phyloP scores from a whole-genome alignment of 345 rosid species.

The Murraya paniculata region DNA sequence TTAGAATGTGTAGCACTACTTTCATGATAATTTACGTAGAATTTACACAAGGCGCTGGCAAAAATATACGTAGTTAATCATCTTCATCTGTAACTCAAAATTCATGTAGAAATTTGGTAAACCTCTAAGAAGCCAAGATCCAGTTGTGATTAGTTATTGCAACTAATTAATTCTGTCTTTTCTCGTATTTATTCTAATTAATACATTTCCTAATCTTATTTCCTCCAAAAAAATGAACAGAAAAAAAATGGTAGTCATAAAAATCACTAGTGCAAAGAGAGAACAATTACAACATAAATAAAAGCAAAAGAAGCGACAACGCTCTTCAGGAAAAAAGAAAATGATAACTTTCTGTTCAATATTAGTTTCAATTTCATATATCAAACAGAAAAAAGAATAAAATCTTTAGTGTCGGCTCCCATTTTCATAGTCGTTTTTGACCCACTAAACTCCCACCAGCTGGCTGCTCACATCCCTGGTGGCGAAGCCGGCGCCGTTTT shows the following conservation, averaged over 20 bases:
- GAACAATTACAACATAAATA: background rate
- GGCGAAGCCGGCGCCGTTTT: background rate
- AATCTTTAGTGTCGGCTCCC: conserved; percentile 23
- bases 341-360: background rate
- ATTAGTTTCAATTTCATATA: background rate
- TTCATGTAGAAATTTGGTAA: no score
- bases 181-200: background rate
- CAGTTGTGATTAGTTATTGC: no score
- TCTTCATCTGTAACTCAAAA: no score
- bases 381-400: conserved; percentile 32
- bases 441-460: conserved; percentile 11
- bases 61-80: no score
- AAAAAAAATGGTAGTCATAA: no score
- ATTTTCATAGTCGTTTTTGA: background rate
- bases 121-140: no score
- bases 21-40: no score
- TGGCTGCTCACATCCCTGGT: background rate
- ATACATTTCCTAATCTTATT: background rate
- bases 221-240: background rate
- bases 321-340: background rate
- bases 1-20: no score
- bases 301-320: background rate
- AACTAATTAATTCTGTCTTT: background rate
- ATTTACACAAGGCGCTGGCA: no score
- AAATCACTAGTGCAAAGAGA: no score